Evolutionary conservation across 176 grass and related monocot genomes (phyloP), one percentile per base, ranked within the genome.

Genomic region (Bonia amplexicaulis): DNA sequence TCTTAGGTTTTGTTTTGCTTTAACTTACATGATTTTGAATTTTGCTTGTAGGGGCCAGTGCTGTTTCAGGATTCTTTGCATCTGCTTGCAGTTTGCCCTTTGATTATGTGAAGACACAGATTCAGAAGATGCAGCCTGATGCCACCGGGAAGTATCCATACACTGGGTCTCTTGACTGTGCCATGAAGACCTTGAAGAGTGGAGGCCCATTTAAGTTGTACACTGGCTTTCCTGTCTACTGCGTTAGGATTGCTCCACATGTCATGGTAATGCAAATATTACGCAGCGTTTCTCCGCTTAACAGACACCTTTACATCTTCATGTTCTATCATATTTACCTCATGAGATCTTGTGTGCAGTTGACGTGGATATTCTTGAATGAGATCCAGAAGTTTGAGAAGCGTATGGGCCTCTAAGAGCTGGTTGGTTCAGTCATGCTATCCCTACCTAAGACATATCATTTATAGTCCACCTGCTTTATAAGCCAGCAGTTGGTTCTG

Each of bases 351-450:
- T 42, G 20, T 91, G 13, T 84, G 86, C 90, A 97, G 92, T 82
- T 95, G 91, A 97, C 95, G 51, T 97, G 92, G 95, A 97, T 97
- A 91, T 97, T 90, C 78, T 93, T 97, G 91, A 97, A 91, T 79
- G 85, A 97, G 85, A 91, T 97, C 85, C 91, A 95, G 85, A 94
- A 97, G 87, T 49, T 90, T 0, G 79, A 97, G 84, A 88, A 95
- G 87, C 39, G 78, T 12, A 23, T 87, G 16, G 89, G 93, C 25
- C 73, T 95, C 52, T 97, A 90, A 92, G 82, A 78, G n/a, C 47
- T 25, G 33, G 57, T 23, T 79, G 9, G 7, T 73, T 52, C 1
- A 3, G 37, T 39, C 6, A 69, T 81, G 71, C 77, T 73, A 5
- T 72, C 31, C 7, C 15, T 25, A 7, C 20, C 14, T 19, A 27